These are phyloP conservation scores for Globisporangium nunn DNA, from an alignment of 352 stramenopile species.

Conservation along the genomic window DNA sequence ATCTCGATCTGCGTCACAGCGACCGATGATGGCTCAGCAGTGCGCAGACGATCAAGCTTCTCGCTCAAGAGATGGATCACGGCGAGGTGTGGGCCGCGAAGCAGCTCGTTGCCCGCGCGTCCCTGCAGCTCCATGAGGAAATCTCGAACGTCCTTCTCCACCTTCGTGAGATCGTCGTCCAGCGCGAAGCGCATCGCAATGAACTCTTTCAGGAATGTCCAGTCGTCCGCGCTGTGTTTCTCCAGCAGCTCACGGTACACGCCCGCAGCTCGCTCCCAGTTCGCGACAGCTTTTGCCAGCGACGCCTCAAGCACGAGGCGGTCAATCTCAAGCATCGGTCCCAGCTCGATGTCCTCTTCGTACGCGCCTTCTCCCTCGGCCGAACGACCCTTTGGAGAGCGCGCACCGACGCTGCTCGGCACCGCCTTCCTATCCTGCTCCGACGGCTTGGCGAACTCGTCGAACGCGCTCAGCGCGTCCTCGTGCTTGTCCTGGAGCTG, in stretches of 20 bases:
- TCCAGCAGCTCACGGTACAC: conserved; percentile 59
- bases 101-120: conserved; percentile 36
- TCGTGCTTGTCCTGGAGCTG: conserved; percentile 61
- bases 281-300: conserved; percentile 38
- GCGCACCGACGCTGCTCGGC: background rate
- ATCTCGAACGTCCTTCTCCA: conserved; percentile 22
- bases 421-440: conserved; percentile 1
- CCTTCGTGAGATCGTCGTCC: conserved; percentile 14
- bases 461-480: conserved; percentile 61
- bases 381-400: conserved; percentile 33
- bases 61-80: conserved; percentile 48
- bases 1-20: conserved; percentile 25
- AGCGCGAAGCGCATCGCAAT: conserved; percentile 45
- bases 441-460: conserved; percentile 44
- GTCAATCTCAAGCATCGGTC: conserved; percentile 78
- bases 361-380: conserved; percentile 63
- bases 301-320: conserved; percentile 56
- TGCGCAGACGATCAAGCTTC: conserved; percentile 27
- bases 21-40: background rate
- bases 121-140: conserved; percentile 42
- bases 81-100: conserved; percentile 67
- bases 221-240: conserved; percentile 76
- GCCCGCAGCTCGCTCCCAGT: conserved; percentile 44
- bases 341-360: conserved; percentile 81
- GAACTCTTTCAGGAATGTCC: conserved; percentile 69